Evolutionary conservation across 192 early-diverging fungal genomes (phyloP), one percentile per base, ranked within the genome.

Genomic region (Phycomyces nitens): DNA sequence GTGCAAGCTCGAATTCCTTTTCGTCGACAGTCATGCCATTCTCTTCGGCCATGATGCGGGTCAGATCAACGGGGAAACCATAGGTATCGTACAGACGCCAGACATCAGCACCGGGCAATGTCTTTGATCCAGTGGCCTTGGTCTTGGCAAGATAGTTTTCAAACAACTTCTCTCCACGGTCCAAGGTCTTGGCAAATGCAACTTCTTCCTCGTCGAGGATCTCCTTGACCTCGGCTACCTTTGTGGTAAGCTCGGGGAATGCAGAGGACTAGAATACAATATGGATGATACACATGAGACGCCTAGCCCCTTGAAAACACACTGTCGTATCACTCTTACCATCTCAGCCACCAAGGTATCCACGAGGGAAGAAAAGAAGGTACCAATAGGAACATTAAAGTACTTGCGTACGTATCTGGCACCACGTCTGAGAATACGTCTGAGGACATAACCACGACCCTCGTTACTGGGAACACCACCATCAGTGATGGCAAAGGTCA

Each of bases 71-170:
- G 5, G 97, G 97, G 87, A 99, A 99, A 29, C 97, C 97, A 72
- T 94, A 99, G 14, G 97, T 99, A 69, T 97, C 97, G 65, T 99
- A 99, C 72, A 99, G 75, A n/a, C 93, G 84, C 95, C 95, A 99
- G 10, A 93, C 97, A 75, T 94, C 92, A 47, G 83, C 84, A 34
- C 97, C 97, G 21, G 88, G 84, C 34, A 98, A 82, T 14, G 79
- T 72, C 5, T 53, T 84, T 39, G 77, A 62, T 38, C 83, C 82
- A 20, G 85, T 62, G 44, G 90, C 80, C 34, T 88, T 86, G 51
- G 88, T 77, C 61, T 81, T 88, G 20, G 78, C 66, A 38, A 93
- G 74, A 64, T 80, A 89, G 51, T 82, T 82, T 71, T 92, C 90
- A 70, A 99, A 96, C 55, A 99, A 81, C 76, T 89, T 92, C 79